These are phyloP conservation scores for Botryotinia globosa DNA, from an alignment of 2,329 filamentous ascomycete genomes.

Conservation along the genomic window DNA sequence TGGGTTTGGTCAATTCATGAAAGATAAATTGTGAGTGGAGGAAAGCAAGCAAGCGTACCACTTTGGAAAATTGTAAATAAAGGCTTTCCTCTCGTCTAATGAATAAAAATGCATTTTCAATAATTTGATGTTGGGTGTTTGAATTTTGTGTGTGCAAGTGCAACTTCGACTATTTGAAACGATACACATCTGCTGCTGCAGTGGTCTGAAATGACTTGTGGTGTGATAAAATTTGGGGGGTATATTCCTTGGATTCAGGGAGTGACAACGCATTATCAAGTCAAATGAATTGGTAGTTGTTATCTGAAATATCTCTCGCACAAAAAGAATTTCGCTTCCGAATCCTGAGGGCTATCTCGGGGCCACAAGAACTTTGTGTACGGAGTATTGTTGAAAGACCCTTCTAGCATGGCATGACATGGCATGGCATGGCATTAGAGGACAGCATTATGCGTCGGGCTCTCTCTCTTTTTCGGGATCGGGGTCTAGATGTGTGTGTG, in stretches of 20 bases:
- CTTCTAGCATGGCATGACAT: not conserved
- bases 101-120: constrained; percentile 7
- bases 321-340: not conserved
- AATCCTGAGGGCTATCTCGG: not conserved
- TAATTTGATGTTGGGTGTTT: not conserved
- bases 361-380: not conserved
- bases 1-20: constrained; percentile 6
- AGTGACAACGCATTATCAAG: not conserved
- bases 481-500: constrained; percentile 4
- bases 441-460: not conserved
- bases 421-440: not conserved
- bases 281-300: not conserved
- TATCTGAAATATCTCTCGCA: not conserved
- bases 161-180: not conserved
- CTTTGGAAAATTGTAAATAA: constrained; percentile 21
- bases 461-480: not conserved
- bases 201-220: not conserved
- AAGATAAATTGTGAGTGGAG: constrained; percentile 15
- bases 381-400: not conserved
- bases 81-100: constrained; percentile 7
- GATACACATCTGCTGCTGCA: not conserved
- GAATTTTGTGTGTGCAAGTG: not conserved
- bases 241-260: not conserved
- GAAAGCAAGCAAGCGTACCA: constrained; percentile 17
- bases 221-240: no score